These are phyloP conservation scores for Pleurotus giganteus DNA, from an alignment of 768 basidiomycete genomes.

Conservation along the genomic window DNA sequence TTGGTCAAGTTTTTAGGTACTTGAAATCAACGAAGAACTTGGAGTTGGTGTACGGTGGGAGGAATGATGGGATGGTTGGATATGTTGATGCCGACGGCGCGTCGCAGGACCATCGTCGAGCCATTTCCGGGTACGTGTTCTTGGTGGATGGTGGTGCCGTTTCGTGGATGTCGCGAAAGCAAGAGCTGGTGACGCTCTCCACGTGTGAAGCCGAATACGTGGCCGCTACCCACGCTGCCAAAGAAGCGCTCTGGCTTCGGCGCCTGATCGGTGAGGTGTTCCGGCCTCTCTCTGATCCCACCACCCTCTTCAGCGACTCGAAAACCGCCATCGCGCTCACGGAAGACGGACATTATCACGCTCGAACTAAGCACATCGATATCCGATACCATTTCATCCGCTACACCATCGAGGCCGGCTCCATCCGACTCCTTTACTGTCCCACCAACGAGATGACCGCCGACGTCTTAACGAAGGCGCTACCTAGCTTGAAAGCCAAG, in stretches of 20 bases:
- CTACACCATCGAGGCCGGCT: not conserved
- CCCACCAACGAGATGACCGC: slow-evolving; percentile 23
- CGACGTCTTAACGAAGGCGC: slow-evolving; percentile 26
- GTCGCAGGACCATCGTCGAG: slow-evolving; percentile 14
- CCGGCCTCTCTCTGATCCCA: not conserved
- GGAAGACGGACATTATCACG: slow-evolving; percentile 5
- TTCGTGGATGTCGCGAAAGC: slow-evolving; percentile 24
- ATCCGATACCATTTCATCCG: slow-evolving; percentile 10
- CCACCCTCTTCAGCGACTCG: slow-evolving; percentile 5
- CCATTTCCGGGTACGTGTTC: slow-evolving; percentile 25
- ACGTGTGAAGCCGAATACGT: slow-evolving; percentile 18
- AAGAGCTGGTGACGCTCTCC: slow-evolving; percentile 16
- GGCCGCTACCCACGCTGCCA: slow-evolving; percentile 15
- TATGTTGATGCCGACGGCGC: slow-evolving; percentile 15
- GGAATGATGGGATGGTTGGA: slow-evolving; percentile 10
- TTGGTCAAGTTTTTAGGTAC: slow-evolving; percentile 17
- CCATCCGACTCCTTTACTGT: slow-evolving; percentile 13
- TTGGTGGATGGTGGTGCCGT: slow-evolving; percentile 21
- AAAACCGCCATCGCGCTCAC: slow-evolving; percentile 6
- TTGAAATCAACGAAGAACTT: slow-evolving; percentile 13
- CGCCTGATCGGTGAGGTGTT: slow-evolving; percentile 17
- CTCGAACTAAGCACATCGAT: slow-evolving; percentile 11
- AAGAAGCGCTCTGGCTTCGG: slow-evolving; percentile 24
- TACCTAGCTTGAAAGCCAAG: slow-evolving; percentile 13
- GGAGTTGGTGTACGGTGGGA: slow-evolving; percentile 12